Conservation (phyloP, 2,329 filamentous ascomycete genomes). For the Penicillium sp. region DNA sequence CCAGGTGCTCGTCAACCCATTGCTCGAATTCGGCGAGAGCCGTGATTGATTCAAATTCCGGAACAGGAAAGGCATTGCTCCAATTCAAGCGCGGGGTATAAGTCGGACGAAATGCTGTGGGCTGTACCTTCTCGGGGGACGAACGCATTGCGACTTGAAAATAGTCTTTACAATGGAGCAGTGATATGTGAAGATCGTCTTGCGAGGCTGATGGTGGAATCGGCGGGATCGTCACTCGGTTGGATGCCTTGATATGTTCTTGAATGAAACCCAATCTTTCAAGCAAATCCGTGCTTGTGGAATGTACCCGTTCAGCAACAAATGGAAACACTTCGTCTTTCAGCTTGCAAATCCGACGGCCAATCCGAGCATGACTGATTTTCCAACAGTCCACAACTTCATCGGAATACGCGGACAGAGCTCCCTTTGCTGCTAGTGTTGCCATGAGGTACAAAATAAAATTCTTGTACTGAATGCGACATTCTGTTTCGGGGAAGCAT, state of each 20-base stretch:
- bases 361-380: background rate
- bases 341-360: background rate
- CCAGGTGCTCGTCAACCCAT: background rate
- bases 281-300: background rate
- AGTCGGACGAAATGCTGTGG: background rate
- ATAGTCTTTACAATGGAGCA: background rate
- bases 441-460: background rate
- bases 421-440: background rate
- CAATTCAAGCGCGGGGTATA: background rate
- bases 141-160: background rate
- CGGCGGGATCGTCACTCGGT: background rate
- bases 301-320: background rate
- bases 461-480: background rate
- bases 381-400: background rate
- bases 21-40: background rate
- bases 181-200: background rate
- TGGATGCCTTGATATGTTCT: background rate
- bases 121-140: background rate
- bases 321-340: background rate
- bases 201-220: background rate
- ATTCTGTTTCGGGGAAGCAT: background rate
- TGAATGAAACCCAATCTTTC: background rate
- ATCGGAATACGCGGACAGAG: background rate
- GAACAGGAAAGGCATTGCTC: background rate
- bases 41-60: background rate